Base-by-base conservation (phyloP, 805 yeast genomes). In the Clavispora asparagi region DNA sequence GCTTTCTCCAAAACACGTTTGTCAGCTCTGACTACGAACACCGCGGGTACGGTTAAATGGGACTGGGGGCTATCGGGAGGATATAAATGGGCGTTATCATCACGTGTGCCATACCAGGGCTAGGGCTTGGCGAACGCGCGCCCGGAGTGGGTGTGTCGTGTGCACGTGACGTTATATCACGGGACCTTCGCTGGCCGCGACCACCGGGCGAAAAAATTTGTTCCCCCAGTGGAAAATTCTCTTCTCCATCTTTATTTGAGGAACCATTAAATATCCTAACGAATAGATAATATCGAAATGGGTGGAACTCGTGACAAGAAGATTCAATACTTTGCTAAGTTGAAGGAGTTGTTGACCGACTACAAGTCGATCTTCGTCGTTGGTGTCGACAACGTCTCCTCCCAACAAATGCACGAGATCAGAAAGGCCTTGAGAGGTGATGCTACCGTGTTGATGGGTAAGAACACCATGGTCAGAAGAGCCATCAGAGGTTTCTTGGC, bases 401-500 rank as follows among this genome's bases (percentile, higher is more conserved):
- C 99, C 64, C 99, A 94, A 83, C 99, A 94, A 81, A 91, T 94
- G 97, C 99, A 94, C 81, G 96, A 94, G 83, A 83, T 90, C 81
- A 90, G 99, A 87, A 90, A 87, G 83, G 77, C 89, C 59, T 85
- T 94, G 69, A 90, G 99, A 81, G 87, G 89, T 62, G 86, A 83
- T 53, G 99, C 94, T 68, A 94, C 87, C 62, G 91, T 94, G 62
- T 80, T 94, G 69, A 94, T 94, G 99, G 99, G 99, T 82, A 94
- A 94, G 87, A 94, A 94, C 97, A 94, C 99, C 83, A 92, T 94
- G 98, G 96, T 94, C 62, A 89, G 99, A 82, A 90, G 98, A 81
- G 99, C 99, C 71, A 79, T 94, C 82, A 90, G 99, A 81, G 94
- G 90, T 67, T 88, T 89, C 85, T 70, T 91, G 62, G 45, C 84